Evolutionary conservation across 2,329 filamentous ascomycete genomes (phyloP).

Genomic region (Huntiella decipiens): DNA sequence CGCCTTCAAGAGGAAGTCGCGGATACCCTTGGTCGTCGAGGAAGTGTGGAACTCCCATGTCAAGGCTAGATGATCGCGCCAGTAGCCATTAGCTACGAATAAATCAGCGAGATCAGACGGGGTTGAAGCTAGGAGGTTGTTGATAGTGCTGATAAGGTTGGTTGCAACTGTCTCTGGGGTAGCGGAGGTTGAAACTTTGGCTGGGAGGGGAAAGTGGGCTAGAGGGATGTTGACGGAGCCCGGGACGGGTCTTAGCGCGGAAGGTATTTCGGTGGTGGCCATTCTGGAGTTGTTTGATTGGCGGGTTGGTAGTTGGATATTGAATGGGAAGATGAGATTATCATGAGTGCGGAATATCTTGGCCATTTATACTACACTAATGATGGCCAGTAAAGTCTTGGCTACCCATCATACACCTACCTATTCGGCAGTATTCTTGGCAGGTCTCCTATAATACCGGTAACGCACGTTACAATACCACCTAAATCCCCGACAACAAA

Average conservation of each 20-base stretch:
- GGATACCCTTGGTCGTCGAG: conserved; percentile 23
- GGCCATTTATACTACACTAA: background rate
- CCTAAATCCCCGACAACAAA: too few relatives aligned
- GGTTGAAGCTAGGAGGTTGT: conserved; percentile 21
- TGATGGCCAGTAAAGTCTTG: too few relatives aligned
- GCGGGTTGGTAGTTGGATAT: background rate
- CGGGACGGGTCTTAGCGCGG: conserved; percentile 18
- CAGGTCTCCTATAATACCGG: too few relatives aligned
- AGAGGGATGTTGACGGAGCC: conserved; percentile 36
- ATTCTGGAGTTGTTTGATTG: background rate
- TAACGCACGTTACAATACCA: too few relatives aligned
- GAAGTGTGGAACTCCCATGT: conserved; percentile 37
- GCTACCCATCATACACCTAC: too few relatives aligned
- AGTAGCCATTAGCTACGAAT: conserved; percentile 29
- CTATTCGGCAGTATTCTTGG: too few relatives aligned
- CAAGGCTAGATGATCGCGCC: conserved; percentile 38
- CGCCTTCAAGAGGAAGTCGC: conserved; percentile 20
- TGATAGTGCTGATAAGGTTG: conserved; percentile 22
- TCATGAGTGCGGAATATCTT: background rate
- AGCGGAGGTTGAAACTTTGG: conserved; percentile 7
- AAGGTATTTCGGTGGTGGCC: conserved; percentile 12
- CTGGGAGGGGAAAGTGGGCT: conserved; percentile 19
- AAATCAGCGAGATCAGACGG: conserved; percentile 19
- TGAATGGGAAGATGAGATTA: background rate
- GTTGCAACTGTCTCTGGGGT: conserved; percentile 21